These are phyloP conservation scores for Metahyphopichia silvanorum DNA, from an alignment of 805 yeast species.

Conservation along the genomic window DNA sequence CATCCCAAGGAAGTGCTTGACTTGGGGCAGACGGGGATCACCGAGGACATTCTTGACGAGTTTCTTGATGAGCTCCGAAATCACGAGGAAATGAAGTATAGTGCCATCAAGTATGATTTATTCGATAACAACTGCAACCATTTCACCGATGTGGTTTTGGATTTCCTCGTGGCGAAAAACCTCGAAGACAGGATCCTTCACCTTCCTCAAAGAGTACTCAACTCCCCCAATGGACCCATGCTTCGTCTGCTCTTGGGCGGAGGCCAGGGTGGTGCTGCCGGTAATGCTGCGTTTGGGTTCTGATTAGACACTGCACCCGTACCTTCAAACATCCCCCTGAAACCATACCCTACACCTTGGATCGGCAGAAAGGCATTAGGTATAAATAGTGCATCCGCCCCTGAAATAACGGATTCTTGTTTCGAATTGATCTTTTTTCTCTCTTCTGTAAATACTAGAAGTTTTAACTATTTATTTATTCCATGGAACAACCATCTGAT, in stretches of 20 bases:
- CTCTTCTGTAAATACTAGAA: no score
- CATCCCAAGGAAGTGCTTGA: slow-evolving; percentile 48
- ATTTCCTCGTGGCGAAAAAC: slow-evolving; percentile 54
- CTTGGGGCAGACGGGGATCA: slow-evolving; percentile 51
- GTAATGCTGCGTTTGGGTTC: slow-evolving; percentile 2
- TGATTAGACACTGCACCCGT: slow-evolving; percentile 4
- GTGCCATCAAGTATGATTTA: slow-evolving; percentile 49
- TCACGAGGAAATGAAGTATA: slow-evolving; percentile 38
- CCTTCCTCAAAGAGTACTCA: slow-evolving; percentile 51
- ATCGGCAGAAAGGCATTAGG: no score
- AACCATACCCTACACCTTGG: no score
- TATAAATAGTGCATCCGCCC: no score
- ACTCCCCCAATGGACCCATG: slow-evolving; percentile 33
- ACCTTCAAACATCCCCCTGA: no score
- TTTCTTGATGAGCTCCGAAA: slow-evolving; percentile 46
- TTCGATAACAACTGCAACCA: slow-evolving; percentile 68
- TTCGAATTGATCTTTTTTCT: no score
- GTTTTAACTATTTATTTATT: no score
- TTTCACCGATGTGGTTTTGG: slow-evolving; percentile 54
- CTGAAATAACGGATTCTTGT: no score
- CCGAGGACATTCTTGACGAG: slow-evolving; percentile 51
- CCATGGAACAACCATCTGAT: no score
- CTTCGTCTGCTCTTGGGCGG: slow-evolving; percentile 30
- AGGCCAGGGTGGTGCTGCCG: background rate
- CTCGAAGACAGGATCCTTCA: slow-evolving; percentile 52